Evolutionary conservation across 2,329 filamentous ascomycete genomes (phyloP).

Genomic region (Talaromyces sp.): DNA sequence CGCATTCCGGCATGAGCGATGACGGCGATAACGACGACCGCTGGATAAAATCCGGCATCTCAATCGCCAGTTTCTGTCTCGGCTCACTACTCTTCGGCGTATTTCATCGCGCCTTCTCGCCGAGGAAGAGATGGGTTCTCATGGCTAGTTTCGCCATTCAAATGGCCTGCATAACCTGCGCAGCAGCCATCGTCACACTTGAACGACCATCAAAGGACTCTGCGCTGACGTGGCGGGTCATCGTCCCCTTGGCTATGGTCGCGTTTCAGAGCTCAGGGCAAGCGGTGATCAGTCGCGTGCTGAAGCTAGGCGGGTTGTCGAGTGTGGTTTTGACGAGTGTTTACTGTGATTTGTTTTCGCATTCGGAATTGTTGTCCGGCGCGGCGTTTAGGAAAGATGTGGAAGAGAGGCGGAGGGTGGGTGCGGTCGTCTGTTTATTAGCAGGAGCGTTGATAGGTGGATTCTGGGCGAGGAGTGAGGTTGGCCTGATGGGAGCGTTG

Average conservation of each 20-base stretch:
- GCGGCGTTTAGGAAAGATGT: constrained; percentile 35
- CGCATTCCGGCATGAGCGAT: constrained; percentile 33
- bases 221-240: constrained; percentile 51
- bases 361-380: constrained; percentile 50
- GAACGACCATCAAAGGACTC: constrained; percentile 15
- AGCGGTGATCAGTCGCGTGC: constrained; percentile 66
- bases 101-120: constrained; percentile 57
- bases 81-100: constrained; percentile 68
- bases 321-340: constrained; percentile 75
- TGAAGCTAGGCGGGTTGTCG: constrained; percentile 67
- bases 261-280: constrained; percentile 77
- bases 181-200: constrained; percentile 54
- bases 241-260: constrained; percentile 64
- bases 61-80: constrained; percentile 66
- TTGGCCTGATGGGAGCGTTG: constrained; percentile 53
- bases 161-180: constrained; percentile 47
- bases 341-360: constrained; percentile 75
- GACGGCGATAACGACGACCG: constrained; percentile 34
- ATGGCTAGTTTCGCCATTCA: constrained; percentile 55
- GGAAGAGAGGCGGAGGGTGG: constrained; percentile 52
- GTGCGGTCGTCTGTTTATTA: constrained; percentile 51
- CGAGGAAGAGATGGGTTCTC: constrained; percentile 43
- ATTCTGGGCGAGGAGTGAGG: constrained; percentile 50
- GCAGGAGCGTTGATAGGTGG: constrained; percentile 55
- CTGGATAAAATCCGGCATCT: constrained; percentile 69